These are phyloP conservation scores for Podaxis rugospora DNA, from an alignment of 768 basidiomycete species.

Conservation along the genomic window DNA sequence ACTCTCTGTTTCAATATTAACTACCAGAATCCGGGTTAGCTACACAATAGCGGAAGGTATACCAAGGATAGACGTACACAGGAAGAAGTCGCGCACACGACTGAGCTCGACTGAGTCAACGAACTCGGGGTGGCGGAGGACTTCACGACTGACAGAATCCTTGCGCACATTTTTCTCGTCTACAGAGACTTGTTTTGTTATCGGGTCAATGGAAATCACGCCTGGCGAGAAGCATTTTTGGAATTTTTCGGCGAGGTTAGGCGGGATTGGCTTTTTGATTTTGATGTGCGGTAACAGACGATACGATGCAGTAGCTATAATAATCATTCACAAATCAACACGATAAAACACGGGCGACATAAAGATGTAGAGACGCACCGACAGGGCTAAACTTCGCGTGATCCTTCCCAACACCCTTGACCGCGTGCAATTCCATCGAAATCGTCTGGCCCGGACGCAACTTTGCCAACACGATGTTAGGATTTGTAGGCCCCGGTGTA, in stretches of 20 bases:
- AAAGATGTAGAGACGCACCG: conserved; percentile 41
- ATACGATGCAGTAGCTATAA: conserved; percentile 88
- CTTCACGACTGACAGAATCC: conserved; percentile 91
- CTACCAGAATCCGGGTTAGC: conserved; percentile 30
- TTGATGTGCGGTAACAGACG: conserved; percentile 85
- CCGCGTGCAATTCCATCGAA: conserved; percentile 81
- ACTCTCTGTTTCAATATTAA: conserved; percentile 88
- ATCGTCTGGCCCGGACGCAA: conserved; percentile 88
- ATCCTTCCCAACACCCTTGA: conserved; percentile 90
- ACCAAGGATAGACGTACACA: conserved; percentile 54
- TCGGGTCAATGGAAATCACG: conserved; percentile 61
- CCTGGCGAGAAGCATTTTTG: conserved; percentile 83
- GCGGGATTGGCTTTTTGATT: conserved; percentile 71
- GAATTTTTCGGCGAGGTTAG: conserved; percentile 76
- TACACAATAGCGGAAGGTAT: background rate
- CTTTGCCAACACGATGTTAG: conserved; percentile 86
- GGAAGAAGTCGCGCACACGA: conserved; percentile 86
- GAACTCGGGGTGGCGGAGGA: conserved; percentile 89
- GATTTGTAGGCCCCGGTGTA: conserved; percentile 62
- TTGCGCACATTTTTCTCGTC: conserved; percentile 64
- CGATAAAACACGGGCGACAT: background rate
- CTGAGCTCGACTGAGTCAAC: conserved; percentile 76
- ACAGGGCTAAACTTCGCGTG: conserved; percentile 98
- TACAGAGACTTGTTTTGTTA: conserved; percentile 56
- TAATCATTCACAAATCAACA: background rate